Evolutionary conservation across 2,329 filamentous ascomycete species (phyloP), one percentile per base, ranked within the genome.

Genomic region (Myriosclerotinia duriaeana): DNA sequence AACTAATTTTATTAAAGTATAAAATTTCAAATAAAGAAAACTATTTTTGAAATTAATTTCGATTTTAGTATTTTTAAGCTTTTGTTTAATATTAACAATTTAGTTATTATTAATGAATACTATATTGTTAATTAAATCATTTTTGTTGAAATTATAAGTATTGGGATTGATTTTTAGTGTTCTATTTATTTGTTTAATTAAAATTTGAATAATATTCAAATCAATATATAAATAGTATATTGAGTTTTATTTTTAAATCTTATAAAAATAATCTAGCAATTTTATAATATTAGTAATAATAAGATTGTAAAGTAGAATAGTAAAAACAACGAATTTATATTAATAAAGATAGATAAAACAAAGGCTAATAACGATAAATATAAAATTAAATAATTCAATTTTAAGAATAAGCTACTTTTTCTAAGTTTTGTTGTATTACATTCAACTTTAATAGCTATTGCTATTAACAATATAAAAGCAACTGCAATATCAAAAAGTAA

Each of bases 241-340:
- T 15, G 52, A 30, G 52, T 53, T 53, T 17, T 34, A 53, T 34
- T 20, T 53, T 20, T 26, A 5, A 26, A 53, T 53, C 52, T 53
- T 5, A 26, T 53, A 5, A 26, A 26, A 53, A 26, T 53, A 26
- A 53, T 53, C 15, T 26, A 53, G 52, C 52, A 53, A 53, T 53
- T 26, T 53, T 53, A 53, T 53, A 26, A 9, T n/a, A n/a, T n/a
- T n/a, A n/a, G n/a, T 53, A 26, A 53, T 53, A 15, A 53, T 53
- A 26, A 53, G 52, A 53, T 14, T 11, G 26, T 36, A 26, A 26
- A 53, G 52, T 26, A 53, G 30, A 53, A 53, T 7, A 20, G 17
- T 26, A n/a, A n/a, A n/a, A 26, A 53, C 52, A 53, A 53, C 30
- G 30, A 36, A 53, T 8, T 6, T 53, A 36, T 53, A 53, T 15